A percentile compares a stretch with the other conserved stretches of the same genome.
Conservation (phyloP, 306 rosid genomes). For the Corylus avellana region DNA sequence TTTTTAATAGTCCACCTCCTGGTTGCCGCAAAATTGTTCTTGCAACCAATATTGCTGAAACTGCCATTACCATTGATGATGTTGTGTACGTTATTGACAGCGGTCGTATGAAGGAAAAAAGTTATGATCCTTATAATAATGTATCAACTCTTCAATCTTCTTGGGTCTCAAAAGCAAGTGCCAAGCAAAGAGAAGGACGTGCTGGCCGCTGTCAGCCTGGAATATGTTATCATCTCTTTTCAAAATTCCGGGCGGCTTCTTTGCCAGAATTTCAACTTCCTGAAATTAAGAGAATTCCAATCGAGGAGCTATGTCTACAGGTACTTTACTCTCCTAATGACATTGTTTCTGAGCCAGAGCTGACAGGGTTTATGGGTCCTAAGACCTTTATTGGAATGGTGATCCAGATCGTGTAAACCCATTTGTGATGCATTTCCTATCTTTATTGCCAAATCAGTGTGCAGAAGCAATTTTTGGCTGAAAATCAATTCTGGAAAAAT, state of each 20-base stretch:
- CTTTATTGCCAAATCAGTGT: neutral
- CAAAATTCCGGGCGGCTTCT: conserved; percentile 62
- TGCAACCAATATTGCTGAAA: conserved; percentile 93
- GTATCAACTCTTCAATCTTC: conserved; percentile 91
- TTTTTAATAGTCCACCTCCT: conserved; percentile 54
- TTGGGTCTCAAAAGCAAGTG: conserved; percentile 97
- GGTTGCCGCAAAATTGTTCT: conserved; percentile 94
- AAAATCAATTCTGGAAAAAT: neutral
- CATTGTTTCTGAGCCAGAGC: conserved; percentile 5
- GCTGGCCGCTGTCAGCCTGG: conserved; percentile 99
- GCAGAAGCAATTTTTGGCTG: neutral
- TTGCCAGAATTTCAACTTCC: conserved; percentile 85
- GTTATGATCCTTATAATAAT: conserved; percentile 84
- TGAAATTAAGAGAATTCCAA: conserved; percentile 90
- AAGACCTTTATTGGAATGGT: neutral
- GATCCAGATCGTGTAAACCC: neutral
- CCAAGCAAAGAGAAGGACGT: conserved; percentile 94
- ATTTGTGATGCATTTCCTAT: neutral
- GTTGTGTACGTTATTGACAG: conserved; percentile 88
- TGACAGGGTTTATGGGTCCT: neutral
- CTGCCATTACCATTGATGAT: conserved; percentile 94
- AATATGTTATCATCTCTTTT: conserved; percentile 86
- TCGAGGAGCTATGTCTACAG: conserved; percentile 96
- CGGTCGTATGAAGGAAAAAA: conserved; percentile 90
- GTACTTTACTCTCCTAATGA: conserved; percentile 43